phyloP scores from a whole-genome alignment of 352 stramenopile genomes.

The Elongisporangium prolatum region DNA sequence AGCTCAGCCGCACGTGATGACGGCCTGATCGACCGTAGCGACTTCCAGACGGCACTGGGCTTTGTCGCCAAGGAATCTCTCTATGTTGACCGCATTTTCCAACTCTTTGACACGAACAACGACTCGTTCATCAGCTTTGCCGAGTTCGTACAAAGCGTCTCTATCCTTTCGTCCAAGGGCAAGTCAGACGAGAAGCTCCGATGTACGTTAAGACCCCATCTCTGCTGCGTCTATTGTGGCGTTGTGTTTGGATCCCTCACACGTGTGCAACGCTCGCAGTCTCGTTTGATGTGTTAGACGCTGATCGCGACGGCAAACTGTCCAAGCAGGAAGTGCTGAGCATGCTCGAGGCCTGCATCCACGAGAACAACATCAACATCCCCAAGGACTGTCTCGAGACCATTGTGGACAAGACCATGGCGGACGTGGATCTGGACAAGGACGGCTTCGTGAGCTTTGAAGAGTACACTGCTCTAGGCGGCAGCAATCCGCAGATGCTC shows the following conservation, averaged over 20 bases:
- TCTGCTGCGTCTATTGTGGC: not conserved
- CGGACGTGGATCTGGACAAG: conserved; percentile 55
- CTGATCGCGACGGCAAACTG: conserved; percentile 69
- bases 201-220: conserved; percentile 28
- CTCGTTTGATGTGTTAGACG: conserved; percentile 72
- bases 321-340: conserved; percentile 64
- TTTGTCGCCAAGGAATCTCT: conserved; percentile 80
- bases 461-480: conserved; percentile 56
- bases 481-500: conserved; percentile 68
- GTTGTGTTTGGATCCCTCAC: not conserved
- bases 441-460: conserved; percentile 77
- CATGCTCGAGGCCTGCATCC: conserved; percentile 68
- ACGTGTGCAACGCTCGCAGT: conserved; percentile 35
- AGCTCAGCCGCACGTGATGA: conserved; percentile 59
- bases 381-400: conserved; percentile 48
- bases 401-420: conserved; percentile 71
- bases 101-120: conserved; percentile 74
- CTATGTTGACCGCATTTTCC: conserved; percentile 79
- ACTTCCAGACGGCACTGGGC: conserved; percentile 75
- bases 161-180: conserved; percentile 65
- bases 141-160: conserved; percentile 77
- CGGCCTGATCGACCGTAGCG: conserved; percentile 66
- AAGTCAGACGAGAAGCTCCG: conserved; percentile 62
- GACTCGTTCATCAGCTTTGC: conserved; percentile 78
- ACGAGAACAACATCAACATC: conserved; percentile 78